Evolutionary conservation across 2,329 filamentous ascomycete genomes (phyloP), one percentile per base, ranked within the genome.

Genomic region (Aureobasidium vineae): DNA sequence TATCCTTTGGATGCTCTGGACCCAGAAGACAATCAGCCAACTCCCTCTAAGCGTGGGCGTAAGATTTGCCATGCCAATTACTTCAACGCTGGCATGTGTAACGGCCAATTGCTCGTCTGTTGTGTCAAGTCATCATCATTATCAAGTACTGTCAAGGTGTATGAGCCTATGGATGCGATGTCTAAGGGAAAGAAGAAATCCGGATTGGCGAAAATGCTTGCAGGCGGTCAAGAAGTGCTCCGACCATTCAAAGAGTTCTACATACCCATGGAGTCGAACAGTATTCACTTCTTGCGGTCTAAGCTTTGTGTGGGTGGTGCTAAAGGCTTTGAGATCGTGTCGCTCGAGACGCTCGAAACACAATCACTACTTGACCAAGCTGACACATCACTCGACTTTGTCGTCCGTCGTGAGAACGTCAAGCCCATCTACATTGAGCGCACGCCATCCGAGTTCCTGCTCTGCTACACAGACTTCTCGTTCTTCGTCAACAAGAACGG

Each of bases 401-500:
- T 99, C 59, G 90, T 92, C 26, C 88, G 92, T 67, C 95, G 95
- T 76, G 94, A 98, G 78, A 92, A 91, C 73, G 91, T 95, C 73
- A 92, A 91, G 76, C 94, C 95, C 2, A 96, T 99, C 70, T 94
- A 98, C 74, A 98, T 99, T 71, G 96, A 99, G 78, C 90, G 95
- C 53, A 88, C 98, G 75, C 96, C 96, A 72, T 93, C 94, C 76
- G 95, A 99, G 76, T 99, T 99, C 83, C 79, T 99, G 71, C 88
- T 99, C 70, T 98, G 97, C 79, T 99, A 99, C 80, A 95, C 92
- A 5, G 95, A 99, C 77, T 99, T 97, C 79, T 97, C 92, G 15
- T 99, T 99, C 86, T 99, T 98, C 74, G 95, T 99, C 75, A 98
- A 99, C 79, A 88, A 95, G 73, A 98, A 99, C 77, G 95, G 95